Percentiles rank a stretch among this genome's conserved stretches.
Conservation (phyloP, 805 yeast species). For the Sugiyamaella qingdaonensis region DNA sequence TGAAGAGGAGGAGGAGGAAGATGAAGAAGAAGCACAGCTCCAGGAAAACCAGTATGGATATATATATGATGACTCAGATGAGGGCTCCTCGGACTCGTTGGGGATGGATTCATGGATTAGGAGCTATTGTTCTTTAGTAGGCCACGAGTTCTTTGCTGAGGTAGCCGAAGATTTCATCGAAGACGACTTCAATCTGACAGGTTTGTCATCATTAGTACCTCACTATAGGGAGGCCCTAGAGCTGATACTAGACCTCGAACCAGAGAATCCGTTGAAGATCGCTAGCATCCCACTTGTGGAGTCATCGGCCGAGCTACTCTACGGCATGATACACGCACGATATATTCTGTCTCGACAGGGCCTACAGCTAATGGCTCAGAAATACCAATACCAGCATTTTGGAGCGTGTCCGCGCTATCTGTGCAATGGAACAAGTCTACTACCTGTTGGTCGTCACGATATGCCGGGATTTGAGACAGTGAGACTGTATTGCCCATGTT, state of each 20-base stretch:
- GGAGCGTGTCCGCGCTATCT: slow-evolving; percentile 88
- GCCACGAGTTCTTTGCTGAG: slow-evolving; percentile 88
- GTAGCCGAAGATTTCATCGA: slow-evolving; percentile 90
- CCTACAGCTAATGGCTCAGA: slow-evolving; percentile 78
- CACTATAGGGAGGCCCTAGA: slow-evolving; percentile 89
- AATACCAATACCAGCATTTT: slow-evolving; percentile 82
- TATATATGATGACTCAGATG: slow-evolving; percentile 10
- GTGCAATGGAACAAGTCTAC: slow-evolving; percentile 84
- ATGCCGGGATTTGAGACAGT: slow-evolving; percentile 90
- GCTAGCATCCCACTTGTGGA: slow-evolving; percentile 74
- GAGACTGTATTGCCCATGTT: slow-evolving; percentile 88
- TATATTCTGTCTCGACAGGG: slow-evolving; percentile 88
- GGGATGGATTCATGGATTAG: slow-evolving; percentile 77
- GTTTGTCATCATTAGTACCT: slow-evolving; percentile 79
- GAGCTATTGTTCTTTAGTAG: slow-evolving; percentile 70
- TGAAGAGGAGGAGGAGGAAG: slow-evolving; percentile 15
- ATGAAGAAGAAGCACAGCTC: slow-evolving; percentile 11
- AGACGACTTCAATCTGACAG: slow-evolving; percentile 94
- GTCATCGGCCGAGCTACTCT: slow-evolving; percentile 85
- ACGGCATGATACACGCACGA: slow-evolving; percentile 92
- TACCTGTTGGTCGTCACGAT: slow-evolving; percentile 91
- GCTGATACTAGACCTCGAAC: slow-evolving; percentile 82
- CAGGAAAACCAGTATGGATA: not conserved
- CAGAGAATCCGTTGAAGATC: slow-evolving; percentile 49
- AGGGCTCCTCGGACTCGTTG: slow-evolving; percentile 21